Evolutionary conservation across 768 basidiomycete species (phyloP).

Genomic region (Leccinum sublutescens): DNA sequence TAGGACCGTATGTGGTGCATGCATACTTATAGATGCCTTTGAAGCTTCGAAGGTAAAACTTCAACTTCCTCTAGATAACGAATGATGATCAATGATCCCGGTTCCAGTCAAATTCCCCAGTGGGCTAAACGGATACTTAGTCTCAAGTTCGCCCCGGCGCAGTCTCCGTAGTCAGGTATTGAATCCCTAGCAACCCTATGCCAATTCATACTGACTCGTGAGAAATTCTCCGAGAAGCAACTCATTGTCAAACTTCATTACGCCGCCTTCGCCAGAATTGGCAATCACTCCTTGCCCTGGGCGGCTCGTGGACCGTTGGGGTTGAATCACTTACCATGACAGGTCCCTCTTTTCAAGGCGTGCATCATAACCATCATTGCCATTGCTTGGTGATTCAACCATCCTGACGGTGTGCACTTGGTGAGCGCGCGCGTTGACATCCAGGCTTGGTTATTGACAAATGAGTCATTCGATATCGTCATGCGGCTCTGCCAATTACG

Average conservation of each 20-base stretch:
- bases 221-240: too few relatives aligned
- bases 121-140: too few relatives aligned
- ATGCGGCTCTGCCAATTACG: neutral
- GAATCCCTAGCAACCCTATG: too few relatives aligned
- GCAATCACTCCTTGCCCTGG: neutral
- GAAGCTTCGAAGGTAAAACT: too few relatives aligned
- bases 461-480: neutral
- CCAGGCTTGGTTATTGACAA: neutral
- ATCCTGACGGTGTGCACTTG: neutral
- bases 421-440: neutral
- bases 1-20: too few relatives aligned
- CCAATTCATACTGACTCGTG: too few relatives aligned
- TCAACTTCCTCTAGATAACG: too few relatives aligned
- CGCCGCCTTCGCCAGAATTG: neutral
- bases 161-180: too few relatives aligned
- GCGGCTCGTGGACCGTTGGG: neutral
- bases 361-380: neutral
- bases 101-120: too few relatives aligned
- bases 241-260: neutral
- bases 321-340: neutral
- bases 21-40: too few relatives aligned
- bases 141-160: too few relatives aligned
- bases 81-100: too few relatives aligned
- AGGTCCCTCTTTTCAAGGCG: neutral
- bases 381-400: neutral